Percentiles rank a stretch among this genome's conserved stretches.
Conservation (phyloP, 2,329 filamentous ascomycete species). For the Nigrospora osmanthi region DNA sequence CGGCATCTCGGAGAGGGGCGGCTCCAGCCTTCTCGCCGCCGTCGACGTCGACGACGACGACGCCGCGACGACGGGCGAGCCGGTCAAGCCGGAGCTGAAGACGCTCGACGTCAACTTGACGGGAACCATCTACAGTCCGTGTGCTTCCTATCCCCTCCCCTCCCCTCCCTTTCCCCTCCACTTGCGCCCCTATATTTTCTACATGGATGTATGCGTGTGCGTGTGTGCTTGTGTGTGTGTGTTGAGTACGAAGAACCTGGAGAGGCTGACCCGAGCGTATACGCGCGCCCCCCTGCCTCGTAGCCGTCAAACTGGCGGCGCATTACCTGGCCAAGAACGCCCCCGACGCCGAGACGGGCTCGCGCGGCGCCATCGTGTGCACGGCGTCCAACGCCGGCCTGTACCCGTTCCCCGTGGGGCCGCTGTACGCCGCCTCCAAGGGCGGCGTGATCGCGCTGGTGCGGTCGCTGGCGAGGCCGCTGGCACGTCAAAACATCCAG, state of each 20-base stretch:
- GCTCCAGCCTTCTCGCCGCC: constrained; percentile 13
- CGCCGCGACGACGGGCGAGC: constrained; percentile 10
- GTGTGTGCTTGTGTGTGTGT: neutral
- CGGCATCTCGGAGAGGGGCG: constrained; percentile 34
- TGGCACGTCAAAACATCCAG: constrained; percentile 33
- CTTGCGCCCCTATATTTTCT: too few relatives aligned
- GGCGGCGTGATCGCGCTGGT: constrained; percentile 40
- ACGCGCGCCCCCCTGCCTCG: too few relatives aligned
- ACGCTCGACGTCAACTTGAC: constrained; percentile 25
- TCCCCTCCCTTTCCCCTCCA: too few relatives aligned
- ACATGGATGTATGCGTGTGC: too few relatives aligned
- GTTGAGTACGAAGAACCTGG: too few relatives aligned
- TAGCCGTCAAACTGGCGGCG: constrained; percentile 40
- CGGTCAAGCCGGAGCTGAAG: constrained; percentile 14
- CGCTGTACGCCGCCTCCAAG: constrained; percentile 41
- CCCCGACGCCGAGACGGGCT: constrained; percentile 12
- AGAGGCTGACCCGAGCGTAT: too few relatives aligned
- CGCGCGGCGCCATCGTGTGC: constrained; percentile 40
- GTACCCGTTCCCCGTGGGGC: constrained; percentile 41
- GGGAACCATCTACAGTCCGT: constrained; percentile 36
- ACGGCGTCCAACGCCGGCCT: constrained; percentile 45
- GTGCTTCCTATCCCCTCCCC: too few relatives aligned
- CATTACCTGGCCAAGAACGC: constrained; percentile 41
- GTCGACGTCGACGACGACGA: too few relatives aligned
- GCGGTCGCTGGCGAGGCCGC: constrained; percentile 31